A percentile compares a stretch with the other conserved stretches of the same genome.
Evolutionary conservation across 208 protist species (phyloP).

Genomic region (Leishmania major): DNA sequence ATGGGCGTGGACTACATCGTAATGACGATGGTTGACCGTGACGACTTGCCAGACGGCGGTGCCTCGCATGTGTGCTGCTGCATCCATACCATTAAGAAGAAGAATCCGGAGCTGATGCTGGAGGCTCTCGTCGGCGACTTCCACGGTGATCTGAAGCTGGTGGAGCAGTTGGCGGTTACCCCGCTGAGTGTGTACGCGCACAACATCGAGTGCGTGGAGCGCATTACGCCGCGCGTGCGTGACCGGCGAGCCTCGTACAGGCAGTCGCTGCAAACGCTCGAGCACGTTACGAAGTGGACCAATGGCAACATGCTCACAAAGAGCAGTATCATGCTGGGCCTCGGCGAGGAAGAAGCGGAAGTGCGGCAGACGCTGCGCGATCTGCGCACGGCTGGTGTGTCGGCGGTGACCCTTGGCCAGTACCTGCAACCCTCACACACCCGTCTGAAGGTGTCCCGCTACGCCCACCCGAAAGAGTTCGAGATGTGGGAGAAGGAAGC

Average conservation of each 20-base stretch:
- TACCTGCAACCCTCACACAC: constrained; percentile 96
- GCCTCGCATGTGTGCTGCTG: constrained; percentile 93
- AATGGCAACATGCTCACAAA: constrained; percentile 95
- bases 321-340: constrained; percentile 98
- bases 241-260: constrained; percentile 95
- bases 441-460: constrained; percentile 97
- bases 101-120: constrained; percentile 81
- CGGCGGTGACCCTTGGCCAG: constrained; percentile 96
- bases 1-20: constrained; percentile 99
- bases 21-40: constrained; percentile 98
- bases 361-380: constrained; percentile 95
- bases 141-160: constrained; percentile 82
- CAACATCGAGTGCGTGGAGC: constrained; percentile 98
- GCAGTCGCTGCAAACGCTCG: constrained; percentile 95
- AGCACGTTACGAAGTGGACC: constrained; percentile 88
- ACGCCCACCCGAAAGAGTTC: constrained; percentile 97
- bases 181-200: constrained; percentile 98
- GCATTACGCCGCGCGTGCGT: constrained; percentile 90
- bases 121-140: constrained; percentile 98
- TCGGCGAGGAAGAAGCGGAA: constrained; percentile 96
- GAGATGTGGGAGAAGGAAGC: constrained; percentile 95
- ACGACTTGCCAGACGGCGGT: constrained; percentile 95
- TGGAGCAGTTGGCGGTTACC: constrained; percentile 88
- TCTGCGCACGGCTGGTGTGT: constrained; percentile 92
- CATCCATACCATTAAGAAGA: constrained; percentile 88